Evolutionary conservation across 306 rosid genomes (phyloP).

Genomic region (Malus sieversii): DNA sequence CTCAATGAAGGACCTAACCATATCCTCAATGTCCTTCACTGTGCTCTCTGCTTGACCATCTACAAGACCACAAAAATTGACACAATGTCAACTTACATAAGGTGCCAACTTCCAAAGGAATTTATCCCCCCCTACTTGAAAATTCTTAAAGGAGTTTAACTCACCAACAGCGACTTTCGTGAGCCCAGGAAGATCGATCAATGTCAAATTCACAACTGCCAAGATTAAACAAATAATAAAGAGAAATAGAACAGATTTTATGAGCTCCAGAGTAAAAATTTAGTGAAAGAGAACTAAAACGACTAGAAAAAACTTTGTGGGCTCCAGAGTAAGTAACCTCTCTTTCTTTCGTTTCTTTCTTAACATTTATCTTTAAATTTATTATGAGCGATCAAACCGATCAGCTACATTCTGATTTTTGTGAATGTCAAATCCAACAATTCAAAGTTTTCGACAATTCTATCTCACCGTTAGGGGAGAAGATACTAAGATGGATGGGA

Average conservation of each 20-base stretch:
- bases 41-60: slow-evolving; percentile 40
- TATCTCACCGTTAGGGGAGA: slow-evolving; percentile 33
- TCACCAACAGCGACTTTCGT: slow-evolving; percentile 47
- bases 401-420: background rate
- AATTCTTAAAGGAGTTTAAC: background rate
- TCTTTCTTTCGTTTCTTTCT: too few relatives aligned
- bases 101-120: background rate
- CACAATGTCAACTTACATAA: background rate
- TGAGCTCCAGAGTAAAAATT: background rate
- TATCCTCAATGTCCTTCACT: slow-evolving; percentile 37
- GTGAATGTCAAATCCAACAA: background rate
- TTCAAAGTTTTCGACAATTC: background rate
- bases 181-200: slow-evolving; percentile 44
- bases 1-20: slow-evolving; percentile 40
- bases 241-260: background rate
- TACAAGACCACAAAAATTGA: slow-evolving; percentile 6
- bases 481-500: slow-evolving; percentile 45
- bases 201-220: slow-evolving; percentile 43
- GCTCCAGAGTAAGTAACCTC: background rate
- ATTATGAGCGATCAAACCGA: background rate
- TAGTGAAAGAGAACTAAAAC: background rate
- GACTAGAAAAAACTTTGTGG: background rate
- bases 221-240: background rate
- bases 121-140: background rate
- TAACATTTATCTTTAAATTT: too few relatives aligned